These are phyloP conservation scores for Kurtzmaniella quercitrusa DNA, from an alignment of 1,139 yeast species.

Conservation along the genomic window DNA sequence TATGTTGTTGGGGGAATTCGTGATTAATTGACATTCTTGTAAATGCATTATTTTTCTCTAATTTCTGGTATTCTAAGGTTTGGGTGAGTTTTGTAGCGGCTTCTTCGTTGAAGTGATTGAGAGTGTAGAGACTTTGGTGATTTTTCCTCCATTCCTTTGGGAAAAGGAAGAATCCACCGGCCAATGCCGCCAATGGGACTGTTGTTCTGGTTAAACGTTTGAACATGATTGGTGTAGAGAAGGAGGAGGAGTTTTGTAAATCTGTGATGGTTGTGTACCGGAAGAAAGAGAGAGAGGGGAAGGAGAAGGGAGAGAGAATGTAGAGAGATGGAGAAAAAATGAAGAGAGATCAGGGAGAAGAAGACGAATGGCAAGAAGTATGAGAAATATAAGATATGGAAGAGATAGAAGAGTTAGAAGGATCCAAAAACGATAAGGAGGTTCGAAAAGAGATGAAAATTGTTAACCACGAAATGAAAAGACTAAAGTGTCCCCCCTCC, in stretches of 20 bases:
- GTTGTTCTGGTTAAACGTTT: slow-evolving; percentile 21
- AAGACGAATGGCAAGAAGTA: too few relatives aligned
- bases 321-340: too few relatives aligned
- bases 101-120: slow-evolving; percentile 27
- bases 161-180: slow-evolving; percentile 44
- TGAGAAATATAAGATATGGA: too few relatives aligned
- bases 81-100: slow-evolving; percentile 28
- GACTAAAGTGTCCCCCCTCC: too few relatives aligned
- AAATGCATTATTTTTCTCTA: slow-evolving; percentile 24
- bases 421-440: too few relatives aligned
- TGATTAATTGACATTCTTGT: slow-evolving; percentile 30
- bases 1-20: slow-evolving; percentile 59
- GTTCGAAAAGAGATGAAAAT: too few relatives aligned
- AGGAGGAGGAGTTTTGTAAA: neutral
- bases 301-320: too few relatives aligned
- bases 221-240: slow-evolving; percentile 15
- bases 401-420: too few relatives aligned
- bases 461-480: too few relatives aligned
- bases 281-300: neutral
- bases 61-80: slow-evolving; percentile 26
- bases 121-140: slow-evolving; percentile 16
- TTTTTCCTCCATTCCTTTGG: slow-evolving; percentile 35
- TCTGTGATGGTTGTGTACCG: neutral
- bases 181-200: slow-evolving; percentile 40
- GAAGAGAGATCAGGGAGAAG: too few relatives aligned